Evolutionary conservation across 164 flowering plant genomes (phyloP), one percentile per base, ranked within the genome.

Genomic region (Vitis labrusca): DNA sequence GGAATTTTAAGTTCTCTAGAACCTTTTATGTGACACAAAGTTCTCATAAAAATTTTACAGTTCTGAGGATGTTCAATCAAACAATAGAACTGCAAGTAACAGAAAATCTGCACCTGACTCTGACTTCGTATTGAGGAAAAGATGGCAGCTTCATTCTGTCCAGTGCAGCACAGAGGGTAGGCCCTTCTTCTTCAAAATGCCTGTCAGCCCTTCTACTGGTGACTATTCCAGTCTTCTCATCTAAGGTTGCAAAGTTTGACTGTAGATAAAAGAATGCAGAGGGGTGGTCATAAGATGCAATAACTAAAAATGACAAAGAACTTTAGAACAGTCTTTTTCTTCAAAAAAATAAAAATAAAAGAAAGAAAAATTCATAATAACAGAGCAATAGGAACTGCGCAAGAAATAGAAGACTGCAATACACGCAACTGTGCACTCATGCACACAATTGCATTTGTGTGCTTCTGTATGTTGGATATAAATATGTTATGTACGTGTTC

Each of bases 131-230:
- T 67, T 89, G 81, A 15, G 97, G 97, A 76, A 88, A 95, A 66
- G 92, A 85, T 52, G 96, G 99, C 59, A 95, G 83, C 86, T 89
- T 95, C 96, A 95, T 84, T 79, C 89, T 82, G 83, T 95, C 99
- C 74, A 95, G 75, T 56, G 97, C 97, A n/a, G 92, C 88, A 83
- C 93, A 95, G 17, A 95, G 84, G 61, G 91, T 82, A 14, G 99
- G 97, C 37, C 99, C 99, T 79, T 91, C 99, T 81, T 95, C 98
- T 85, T 95, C 98, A 76, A 93, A 93, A 66, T 95, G 99, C 77
- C 99, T 84, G 71, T 93, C 98, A 67, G 97, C 98, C 74, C 99
- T 88, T 75, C 99, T 83, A 79, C 96, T 93, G 32, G 79, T 86
- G 68, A 92, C 97, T n/a, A 92, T 78, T 68, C 93, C 97, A 74